Evolutionary conservation across 1,284 basidiomycete genomes (phyloP).

Genomic region (Vanrija humicola): DNA sequence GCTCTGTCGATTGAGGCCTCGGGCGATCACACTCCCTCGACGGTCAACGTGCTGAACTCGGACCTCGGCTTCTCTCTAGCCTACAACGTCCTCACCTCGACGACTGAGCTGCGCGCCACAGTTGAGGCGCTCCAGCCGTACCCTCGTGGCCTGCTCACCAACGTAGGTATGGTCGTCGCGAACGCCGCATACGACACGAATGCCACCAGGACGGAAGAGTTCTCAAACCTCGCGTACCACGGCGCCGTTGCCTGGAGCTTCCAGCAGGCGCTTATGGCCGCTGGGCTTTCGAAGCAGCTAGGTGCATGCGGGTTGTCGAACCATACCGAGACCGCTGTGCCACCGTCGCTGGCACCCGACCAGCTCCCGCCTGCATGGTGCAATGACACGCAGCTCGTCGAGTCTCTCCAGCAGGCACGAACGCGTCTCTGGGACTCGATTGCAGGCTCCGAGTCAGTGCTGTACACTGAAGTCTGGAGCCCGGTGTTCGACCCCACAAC

Average conservation of each 20-base stretch:
- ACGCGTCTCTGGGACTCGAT: constrained; percentile 50
- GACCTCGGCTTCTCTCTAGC: constrained; percentile 51
- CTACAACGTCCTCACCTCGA: constrained; percentile 42
- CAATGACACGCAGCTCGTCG: constrained; percentile 39
- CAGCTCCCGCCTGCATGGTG: constrained; percentile 40
- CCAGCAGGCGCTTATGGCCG: constrained; percentile 53
- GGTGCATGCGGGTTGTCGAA: constrained; percentile 36
- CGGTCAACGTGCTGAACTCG: constrained; percentile 48
- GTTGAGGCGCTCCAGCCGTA: constrained; percentile 51
- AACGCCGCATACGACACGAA: constrained; percentile 52
- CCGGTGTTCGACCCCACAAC: constrained; percentile 20
- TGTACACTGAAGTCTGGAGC: constrained; percentile 42
- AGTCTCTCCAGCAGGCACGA: constrained; percentile 44
- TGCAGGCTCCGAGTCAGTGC: constrained; percentile 38
- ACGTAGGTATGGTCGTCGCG: constrained; percentile 48
- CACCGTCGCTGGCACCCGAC: background rate
- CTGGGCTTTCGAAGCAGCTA: constrained; percentile 49
- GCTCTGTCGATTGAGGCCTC: constrained; percentile 45
- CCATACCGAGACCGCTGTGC: constrained; percentile 12
- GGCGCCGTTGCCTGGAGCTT: constrained; percentile 53
- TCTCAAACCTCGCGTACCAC: constrained; percentile 51
- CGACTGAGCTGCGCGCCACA: constrained; percentile 42
- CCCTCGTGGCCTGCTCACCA: constrained; percentile 41
- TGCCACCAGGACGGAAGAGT: constrained; percentile 38
- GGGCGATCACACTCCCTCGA: constrained; percentile 14